A percentile compares a stretch with the other conserved stretches of the same genome.
These are phyloP conservation scores for Lavandula angustifolia DNA, from an alignment of 257 asterid genomes.

Conservation along the genomic window DNA sequence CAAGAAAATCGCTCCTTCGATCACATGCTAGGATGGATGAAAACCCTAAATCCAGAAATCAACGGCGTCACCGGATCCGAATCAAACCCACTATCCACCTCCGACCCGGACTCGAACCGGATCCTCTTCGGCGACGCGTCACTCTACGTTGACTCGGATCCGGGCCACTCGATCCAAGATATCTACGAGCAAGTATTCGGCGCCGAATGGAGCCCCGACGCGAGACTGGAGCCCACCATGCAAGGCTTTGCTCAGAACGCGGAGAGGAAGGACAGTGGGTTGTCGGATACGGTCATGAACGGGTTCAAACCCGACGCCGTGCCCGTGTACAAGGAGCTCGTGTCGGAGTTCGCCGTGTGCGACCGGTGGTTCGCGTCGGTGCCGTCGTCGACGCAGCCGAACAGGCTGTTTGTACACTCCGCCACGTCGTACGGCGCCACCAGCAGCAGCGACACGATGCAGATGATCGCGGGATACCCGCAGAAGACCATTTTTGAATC, in stretches of 20 bases:
- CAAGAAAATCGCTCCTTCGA: constrained; percentile 82
- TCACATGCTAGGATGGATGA: constrained; percentile 80
- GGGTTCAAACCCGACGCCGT: constrained; percentile 61
- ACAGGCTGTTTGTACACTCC: constrained; percentile 65
- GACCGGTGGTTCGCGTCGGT: constrained; percentile 76
- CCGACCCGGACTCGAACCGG: constrained; percentile 34
- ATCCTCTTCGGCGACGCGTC: constrained; percentile 36
- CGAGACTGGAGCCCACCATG: constrained; percentile 44
- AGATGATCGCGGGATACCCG: constrained; percentile 57
- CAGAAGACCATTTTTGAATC: constrained; percentile 79
- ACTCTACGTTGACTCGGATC: constrained; percentile 51
- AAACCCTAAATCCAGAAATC: constrained; percentile 55
- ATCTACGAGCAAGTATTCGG: constrained; percentile 60
- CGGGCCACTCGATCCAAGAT: constrained; percentile 76
- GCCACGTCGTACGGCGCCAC: constrained; percentile 69
- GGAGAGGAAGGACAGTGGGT: constrained; percentile 41
- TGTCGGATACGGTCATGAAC: constrained; percentile 60
- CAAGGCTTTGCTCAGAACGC: constrained; percentile 70
- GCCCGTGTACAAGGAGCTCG: constrained; percentile 55
- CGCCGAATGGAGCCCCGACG: constrained; percentile 41
- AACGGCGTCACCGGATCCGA: constrained; percentile 66
- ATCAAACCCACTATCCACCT: constrained; percentile 49
- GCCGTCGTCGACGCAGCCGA: constrained; percentile 83
- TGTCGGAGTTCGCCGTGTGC: constrained; percentile 65
- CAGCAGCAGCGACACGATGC: constrained; percentile 37